These are phyloP conservation scores for Dendrobium nobile DNA, from an alignment of 106 monocot genomes.

Conservation along the genomic window DNA sequence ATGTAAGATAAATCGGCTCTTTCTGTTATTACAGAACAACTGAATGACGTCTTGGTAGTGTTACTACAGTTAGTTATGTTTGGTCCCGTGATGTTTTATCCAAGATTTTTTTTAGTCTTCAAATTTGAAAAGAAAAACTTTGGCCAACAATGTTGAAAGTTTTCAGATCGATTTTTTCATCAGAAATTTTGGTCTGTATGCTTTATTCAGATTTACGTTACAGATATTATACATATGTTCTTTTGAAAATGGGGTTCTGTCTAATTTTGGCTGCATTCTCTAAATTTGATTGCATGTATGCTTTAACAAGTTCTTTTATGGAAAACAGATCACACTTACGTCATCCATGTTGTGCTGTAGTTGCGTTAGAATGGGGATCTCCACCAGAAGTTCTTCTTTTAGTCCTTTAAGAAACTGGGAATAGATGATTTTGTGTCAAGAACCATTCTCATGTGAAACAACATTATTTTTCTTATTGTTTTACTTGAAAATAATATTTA, in stretches of 20 bases:
- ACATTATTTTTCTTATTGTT: not conserved
- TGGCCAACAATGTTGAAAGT: not conserved
- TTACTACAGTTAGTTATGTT: not conserved
- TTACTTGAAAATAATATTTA: not conserved
- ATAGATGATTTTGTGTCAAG: conserved; percentile 1
- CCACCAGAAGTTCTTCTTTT: conserved; percentile 30
- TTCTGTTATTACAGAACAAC: not conserved
- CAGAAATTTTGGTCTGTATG: not conserved
- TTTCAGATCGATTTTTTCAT: not conserved
- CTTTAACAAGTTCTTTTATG: not conserved
- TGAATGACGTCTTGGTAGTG: not conserved
- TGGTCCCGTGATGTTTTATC: not conserved
- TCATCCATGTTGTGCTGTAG: conserved; percentile 21
- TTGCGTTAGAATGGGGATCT: conserved; percentile 33
- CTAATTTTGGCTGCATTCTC: not conserved
- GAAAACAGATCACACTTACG: conserved; percentile 15
- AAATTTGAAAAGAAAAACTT: not conserved
- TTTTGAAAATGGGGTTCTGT: not conserved
- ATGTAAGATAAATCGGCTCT: not conserved
- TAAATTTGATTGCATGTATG: not conserved
- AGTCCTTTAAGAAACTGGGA: conserved; percentile 35
- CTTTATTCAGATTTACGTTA: not conserved
- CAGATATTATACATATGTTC: not conserved
- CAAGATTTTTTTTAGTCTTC: not conserved
- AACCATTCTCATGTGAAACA: not conserved